phyloP scores from a whole-genome alignment of 2,329 filamentous ascomycete species.

The Penicillium brevicompactum region DNA sequence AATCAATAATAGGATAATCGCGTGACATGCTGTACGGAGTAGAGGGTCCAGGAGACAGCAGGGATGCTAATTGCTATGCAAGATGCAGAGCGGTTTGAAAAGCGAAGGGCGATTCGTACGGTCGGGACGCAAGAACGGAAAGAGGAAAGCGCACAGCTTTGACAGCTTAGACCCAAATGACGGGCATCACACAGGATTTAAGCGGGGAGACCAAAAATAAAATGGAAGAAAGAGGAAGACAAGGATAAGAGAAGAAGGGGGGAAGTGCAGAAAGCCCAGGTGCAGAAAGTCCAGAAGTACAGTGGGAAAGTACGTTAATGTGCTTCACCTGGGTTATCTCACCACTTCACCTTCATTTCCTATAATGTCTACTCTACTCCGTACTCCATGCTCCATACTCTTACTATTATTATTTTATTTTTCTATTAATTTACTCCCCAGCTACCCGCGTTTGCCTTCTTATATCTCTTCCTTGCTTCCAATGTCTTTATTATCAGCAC shows the following conservation, averaged over 20 bases:
- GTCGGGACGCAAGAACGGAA: background rate
- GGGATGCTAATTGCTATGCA: background rate
- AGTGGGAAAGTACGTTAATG: constrained; percentile 3
- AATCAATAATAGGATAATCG: constrained; percentile 1
- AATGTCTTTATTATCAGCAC: too few relatives aligned
- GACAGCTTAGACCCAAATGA: background rate
- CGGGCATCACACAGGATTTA: background rate
- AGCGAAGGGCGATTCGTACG: background rate
- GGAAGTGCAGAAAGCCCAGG: background rate
- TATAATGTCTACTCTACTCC: too few relatives aligned
- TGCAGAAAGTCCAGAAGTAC: constrained; percentile 1
- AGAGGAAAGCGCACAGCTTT: background rate
- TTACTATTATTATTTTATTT: too few relatives aligned
- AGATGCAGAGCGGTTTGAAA: background rate
- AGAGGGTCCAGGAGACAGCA: background rate
- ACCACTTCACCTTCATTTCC: background rate
- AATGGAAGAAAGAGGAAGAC: background rate
- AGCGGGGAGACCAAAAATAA: too few relatives aligned
- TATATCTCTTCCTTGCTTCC: background rate
- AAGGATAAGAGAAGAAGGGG: constrained; percentile 4
- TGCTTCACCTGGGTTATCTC: background rate
- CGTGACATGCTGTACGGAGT: background rate
- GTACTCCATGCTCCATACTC: too few relatives aligned
- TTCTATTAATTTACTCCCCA: too few relatives aligned
- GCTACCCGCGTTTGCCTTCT: too few relatives aligned